A percentile compares a stretch with the other conserved stretches of the same genome.
phyloP scores from a whole-genome alignment of 371 early-diverging fungal species.

The Massospora cicadina region DNA sequence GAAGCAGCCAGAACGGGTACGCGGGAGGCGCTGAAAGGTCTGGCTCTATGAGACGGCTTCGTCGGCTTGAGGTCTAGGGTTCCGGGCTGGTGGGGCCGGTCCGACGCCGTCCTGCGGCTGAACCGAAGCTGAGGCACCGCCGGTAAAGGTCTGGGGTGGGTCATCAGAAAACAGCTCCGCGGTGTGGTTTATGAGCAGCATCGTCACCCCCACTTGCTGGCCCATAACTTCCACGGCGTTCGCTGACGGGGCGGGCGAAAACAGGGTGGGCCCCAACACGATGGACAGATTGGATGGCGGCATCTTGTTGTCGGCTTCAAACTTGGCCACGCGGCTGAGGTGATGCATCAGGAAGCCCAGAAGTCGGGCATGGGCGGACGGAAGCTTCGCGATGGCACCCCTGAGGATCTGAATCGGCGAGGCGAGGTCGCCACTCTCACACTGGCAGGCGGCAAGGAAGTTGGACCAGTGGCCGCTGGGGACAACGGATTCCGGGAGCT shows the following conservation, averaged over 20 bases:
- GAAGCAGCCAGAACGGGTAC: too few relatives aligned
- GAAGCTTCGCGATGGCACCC: slow-evolving; percentile 12
- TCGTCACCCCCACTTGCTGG: slow-evolving; percentile 3
- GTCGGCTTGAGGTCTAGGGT: too few relatives aligned
- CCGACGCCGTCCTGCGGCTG: background rate
- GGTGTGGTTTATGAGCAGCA: background rate
- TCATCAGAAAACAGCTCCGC: background rate
- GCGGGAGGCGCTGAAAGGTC: too few relatives aligned
- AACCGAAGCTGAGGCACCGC: background rate
- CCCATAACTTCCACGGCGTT: slow-evolving; percentile 10
- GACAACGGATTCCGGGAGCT: slow-evolving; percentile 71
- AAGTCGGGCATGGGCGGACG: slow-evolving; percentile 16
- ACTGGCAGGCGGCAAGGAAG: slow-evolving; percentile 36
- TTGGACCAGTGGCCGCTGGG: slow-evolving; percentile 36
- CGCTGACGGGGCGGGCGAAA: background rate
- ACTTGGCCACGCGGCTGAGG: slow-evolving; percentile 37
- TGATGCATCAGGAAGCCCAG: background rate
- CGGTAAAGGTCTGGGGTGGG: background rate
- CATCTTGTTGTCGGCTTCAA: slow-evolving; percentile 75
- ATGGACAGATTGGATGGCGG: slow-evolving; percentile 63
- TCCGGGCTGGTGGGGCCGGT: too few relatives aligned
- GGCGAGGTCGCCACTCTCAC: background rate
- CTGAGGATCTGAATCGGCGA: background rate
- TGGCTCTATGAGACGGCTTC: too few relatives aligned
- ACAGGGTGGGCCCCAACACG: slow-evolving; percentile 74